Evolutionary conservation across 73 alveolate species (phyloP).

Genomic region (Symbiodinium natans): DNA sequence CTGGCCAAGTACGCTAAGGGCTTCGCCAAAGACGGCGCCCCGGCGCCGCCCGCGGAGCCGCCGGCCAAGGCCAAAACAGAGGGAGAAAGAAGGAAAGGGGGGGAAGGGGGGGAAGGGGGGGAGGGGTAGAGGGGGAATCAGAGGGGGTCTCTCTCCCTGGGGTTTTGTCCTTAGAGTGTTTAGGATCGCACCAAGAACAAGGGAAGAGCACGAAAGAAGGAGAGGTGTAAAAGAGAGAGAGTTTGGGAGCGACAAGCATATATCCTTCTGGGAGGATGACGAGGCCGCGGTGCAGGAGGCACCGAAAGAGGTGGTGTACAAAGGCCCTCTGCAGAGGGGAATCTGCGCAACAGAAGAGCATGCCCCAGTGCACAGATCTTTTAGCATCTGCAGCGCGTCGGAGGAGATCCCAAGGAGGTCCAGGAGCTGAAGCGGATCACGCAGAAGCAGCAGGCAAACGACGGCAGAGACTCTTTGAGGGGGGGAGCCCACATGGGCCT

Average conservation of each 20-base stretch:
- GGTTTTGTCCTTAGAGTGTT: no score
- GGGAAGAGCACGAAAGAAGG: no score
- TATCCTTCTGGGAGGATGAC: background rate
- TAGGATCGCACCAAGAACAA: no score
- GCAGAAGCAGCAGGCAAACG: constrained; percentile 71
- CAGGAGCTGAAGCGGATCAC: constrained; percentile 62
- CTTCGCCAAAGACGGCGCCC: background rate
- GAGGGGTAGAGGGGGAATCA: no score
- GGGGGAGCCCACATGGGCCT: no score
- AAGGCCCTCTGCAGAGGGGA: constrained; percentile 11
- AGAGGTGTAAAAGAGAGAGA: no score
- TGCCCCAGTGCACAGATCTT: no score
- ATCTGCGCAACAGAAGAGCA: no score
- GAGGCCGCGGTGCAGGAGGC: constrained; percentile 33
- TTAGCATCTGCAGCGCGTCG: background rate
- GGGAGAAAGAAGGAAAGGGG: no score
- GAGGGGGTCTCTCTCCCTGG: no score
- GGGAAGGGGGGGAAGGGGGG: no score
- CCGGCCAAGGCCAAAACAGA: background rate
- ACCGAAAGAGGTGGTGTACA: constrained; percentile 69
- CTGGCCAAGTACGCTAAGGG: constrained; percentile 64
- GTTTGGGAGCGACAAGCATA: no score
- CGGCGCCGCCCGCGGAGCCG: constrained; percentile 12
- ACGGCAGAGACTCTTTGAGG: background rate
- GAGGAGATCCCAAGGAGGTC: constrained; percentile 81